Conservation (phyloP, 78 protist species). For the Bigelowiella natans region DNA sequence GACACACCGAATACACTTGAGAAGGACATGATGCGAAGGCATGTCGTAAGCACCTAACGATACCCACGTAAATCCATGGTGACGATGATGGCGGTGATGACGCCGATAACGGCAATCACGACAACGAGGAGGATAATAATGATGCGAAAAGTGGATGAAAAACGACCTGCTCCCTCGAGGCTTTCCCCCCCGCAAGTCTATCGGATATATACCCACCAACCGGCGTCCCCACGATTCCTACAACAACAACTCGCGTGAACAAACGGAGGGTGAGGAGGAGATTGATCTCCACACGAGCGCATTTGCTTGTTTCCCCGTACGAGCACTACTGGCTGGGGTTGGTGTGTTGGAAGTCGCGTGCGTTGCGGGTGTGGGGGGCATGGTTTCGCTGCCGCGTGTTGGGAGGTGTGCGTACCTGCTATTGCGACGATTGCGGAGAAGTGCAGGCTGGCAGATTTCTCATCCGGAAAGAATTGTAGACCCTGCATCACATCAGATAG, state of each 20-base stretch:
- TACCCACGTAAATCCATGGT: neutral
- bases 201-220: neutral
- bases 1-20: no score
- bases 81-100: neutral
- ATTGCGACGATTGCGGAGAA: neutral
- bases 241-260: no score
- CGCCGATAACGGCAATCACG: no score
- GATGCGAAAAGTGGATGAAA: neutral
- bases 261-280: no score
- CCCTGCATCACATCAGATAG: no score
- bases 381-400: no score
- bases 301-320: no score
- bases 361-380: no score
- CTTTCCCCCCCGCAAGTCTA: neutral
- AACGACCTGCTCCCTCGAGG: neutral
- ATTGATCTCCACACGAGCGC: no score
- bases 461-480: neutral
- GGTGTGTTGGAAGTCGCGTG: no score
- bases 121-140: neutral
- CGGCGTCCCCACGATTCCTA: neutral
- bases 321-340: no score
- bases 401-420: no score
- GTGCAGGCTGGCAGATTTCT: neutral
- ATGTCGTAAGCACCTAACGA: neutral
- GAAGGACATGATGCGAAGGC: neutral